phyloP scores from a whole-genome alignment of 1,139 yeast species.

The Candida frijolesensis region DNA sequence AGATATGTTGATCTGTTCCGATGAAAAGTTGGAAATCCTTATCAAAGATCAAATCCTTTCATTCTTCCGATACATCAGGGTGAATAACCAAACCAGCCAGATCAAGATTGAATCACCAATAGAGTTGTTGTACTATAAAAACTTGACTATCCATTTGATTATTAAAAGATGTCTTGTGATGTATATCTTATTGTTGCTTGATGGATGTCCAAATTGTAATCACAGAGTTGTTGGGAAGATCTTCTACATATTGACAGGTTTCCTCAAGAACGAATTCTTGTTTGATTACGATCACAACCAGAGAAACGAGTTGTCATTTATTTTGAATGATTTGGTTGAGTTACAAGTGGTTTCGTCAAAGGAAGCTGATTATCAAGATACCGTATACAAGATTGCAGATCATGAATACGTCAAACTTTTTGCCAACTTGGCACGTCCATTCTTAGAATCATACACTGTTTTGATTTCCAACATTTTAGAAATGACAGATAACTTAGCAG shows the following conservation, averaged over 20 bases:
- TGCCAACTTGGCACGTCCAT: constrained; percentile 37
- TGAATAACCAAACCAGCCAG: constrained; percentile 29
- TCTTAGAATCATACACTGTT: constrained; percentile 39
- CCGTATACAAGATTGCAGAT: constrained; percentile 27
- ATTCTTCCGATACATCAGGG: constrained; percentile 38
- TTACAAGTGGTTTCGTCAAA: constrained; percentile 17
- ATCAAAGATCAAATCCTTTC: constrained; percentile 32
- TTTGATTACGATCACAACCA: constrained; percentile 44
- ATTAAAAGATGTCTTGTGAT: constrained; percentile 41
- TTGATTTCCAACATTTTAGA: constrained; percentile 31
- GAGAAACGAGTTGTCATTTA: constrained; percentile 30
- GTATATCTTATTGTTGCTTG: constrained; percentile 28
- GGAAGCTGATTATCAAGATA: constrained; percentile 18
- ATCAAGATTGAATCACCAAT: constrained; percentile 38
- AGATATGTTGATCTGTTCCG: constrained; percentile 18
- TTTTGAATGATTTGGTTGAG: constrained; percentile 31
- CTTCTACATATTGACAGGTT: constrained; percentile 39
- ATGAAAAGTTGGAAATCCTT: constrained; percentile 22
- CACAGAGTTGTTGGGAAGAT: constrained; percentile 29
- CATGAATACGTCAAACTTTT: constrained; percentile 25
- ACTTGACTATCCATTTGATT: constrained; percentile 43
- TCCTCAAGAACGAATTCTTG: constrained; percentile 47
- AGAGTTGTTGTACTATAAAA: constrained; percentile 49
- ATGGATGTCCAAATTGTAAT: constrained; percentile 16
- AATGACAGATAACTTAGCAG: constrained; percentile 16